phyloP scores from a whole-genome alignment of 768 basidiomycete genomes.

The Naganishia vishniacii region DNA sequence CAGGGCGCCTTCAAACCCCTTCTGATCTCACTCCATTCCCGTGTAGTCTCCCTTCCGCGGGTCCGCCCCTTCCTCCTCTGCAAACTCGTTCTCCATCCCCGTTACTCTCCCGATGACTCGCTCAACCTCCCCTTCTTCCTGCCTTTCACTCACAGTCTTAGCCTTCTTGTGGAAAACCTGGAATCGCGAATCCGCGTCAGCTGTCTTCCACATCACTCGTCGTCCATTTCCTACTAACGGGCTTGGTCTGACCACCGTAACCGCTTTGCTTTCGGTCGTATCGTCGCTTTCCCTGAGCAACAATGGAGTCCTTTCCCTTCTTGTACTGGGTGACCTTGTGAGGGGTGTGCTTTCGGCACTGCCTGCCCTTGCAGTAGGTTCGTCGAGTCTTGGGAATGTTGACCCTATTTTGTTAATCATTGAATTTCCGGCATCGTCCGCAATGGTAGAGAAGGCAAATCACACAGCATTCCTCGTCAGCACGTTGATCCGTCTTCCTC shows the following conservation, averaged over 20 bases:
- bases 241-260: constrained; percentile 99
- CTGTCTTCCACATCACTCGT: not conserved
- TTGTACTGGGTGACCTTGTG: constrained; percentile 99
- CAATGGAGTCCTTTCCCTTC: constrained; percentile 97
- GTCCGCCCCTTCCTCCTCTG: not conserved
- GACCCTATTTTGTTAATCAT: constrained; percentile 34
- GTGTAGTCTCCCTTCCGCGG: not conserved
- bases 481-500: not conserved
- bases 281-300: constrained; percentile 98
- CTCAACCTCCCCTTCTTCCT: constrained; percentile 34
- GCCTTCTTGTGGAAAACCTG: constrained; percentile 97
- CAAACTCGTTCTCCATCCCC: not conserved
- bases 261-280: constrained; percentile 73
- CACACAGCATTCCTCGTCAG: constrained; percentile 2
- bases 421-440: constrained; percentile 2
- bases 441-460: not conserved
- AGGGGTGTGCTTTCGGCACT: constrained; percentile 95
- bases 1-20: no score
- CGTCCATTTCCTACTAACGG: constrained; percentile 50
- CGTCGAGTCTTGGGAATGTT: constrained; percentile 70
- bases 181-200: not conserved
- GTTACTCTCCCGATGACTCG: not conserved
- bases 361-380: constrained; percentile 94
- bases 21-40: not conserved
- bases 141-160: constrained; percentile 45